A percentile compares a stretch with the other conserved stretches of the same genome.
These are phyloP conservation scores for Tricholoma terreum DNA, from an alignment of 768 basidiomycete genomes.

Conservation along the genomic window DNA sequence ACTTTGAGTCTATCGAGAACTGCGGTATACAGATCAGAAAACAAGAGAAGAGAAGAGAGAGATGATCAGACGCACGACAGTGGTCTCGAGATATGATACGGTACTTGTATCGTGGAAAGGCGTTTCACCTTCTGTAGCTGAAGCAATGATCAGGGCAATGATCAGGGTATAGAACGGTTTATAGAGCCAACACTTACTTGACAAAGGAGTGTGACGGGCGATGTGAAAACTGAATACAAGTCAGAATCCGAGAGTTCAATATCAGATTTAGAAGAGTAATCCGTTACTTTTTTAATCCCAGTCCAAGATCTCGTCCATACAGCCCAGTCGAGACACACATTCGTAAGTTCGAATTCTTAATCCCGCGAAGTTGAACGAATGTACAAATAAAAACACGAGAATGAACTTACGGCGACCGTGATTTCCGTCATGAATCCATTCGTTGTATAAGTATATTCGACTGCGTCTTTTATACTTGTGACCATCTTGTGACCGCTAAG, in stretches of 20 bases:
- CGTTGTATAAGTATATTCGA: constrained; percentile 10
- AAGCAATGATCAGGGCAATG: not conserved
- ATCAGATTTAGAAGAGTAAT: not conserved
- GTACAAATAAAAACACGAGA: not conserved
- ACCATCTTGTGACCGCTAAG: constrained; percentile 12
- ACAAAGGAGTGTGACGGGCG: constrained; percentile 13
- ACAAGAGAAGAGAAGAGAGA: not conserved
- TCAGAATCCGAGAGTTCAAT: not conserved
- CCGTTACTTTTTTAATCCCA: constrained; percentile 7
- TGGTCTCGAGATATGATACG: constrained; percentile 14
- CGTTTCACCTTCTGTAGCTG: constrained; percentile 10
- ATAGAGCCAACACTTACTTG: constrained; percentile 5
- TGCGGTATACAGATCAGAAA: not conserved
- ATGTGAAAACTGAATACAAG: constrained; percentile 15
- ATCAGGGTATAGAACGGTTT: too few species aligned
- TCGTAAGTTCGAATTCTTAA: not conserved
- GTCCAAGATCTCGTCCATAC: constrained; percentile 5
- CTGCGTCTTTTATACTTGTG: constrained; percentile 1
- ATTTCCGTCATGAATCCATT: constrained; percentile 10
- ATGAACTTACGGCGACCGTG: constrained; percentile 4
- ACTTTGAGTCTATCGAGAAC: constrained; percentile 15
- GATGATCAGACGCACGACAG: constrained; percentile 10
- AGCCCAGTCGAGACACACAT: constrained; percentile 8
- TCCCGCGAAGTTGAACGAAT: not conserved
- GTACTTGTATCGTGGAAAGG: constrained; percentile 10